These are phyloP conservation scores for Echinochloa phyllopogon DNA, from an alignment of 176 grass and related monocot genomes.

Conservation along the genomic window DNA sequence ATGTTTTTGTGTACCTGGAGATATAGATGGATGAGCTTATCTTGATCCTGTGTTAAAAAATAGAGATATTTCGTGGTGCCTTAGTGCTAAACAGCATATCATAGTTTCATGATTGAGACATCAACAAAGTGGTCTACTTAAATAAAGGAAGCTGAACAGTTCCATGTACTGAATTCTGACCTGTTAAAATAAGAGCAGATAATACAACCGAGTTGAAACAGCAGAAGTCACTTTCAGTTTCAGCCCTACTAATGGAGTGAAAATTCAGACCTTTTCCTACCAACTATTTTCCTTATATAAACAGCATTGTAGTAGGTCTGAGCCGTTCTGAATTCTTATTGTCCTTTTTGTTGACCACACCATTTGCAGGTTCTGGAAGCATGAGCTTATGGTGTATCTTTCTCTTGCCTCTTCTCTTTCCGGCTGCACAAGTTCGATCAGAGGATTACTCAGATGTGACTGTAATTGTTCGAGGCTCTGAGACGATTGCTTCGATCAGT, in stretches of 20 bases:
- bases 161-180: slow-evolving; percentile 25
- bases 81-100: not conserved
- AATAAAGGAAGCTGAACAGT: slow-evolving; percentile 29
- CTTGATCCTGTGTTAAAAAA: not conserved
- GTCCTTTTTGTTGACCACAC: slow-evolving; percentile 30
- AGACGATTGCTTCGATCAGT: slow-evolving; percentile 67
- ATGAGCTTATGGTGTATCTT: slow-evolving; percentile 55
- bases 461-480: slow-evolving; percentile 66
- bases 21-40: not conserved
- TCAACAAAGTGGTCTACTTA: not conserved
- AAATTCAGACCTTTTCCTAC: slow-evolving; percentile 28
- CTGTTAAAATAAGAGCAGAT: slow-evolving; percentile 33
- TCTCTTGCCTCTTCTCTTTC: slow-evolving; percentile 50
- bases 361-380: slow-evolving; percentile 45
- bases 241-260: slow-evolving; percentile 27
- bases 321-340: slow-evolving; percentile 20
- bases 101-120: slow-evolving; percentile 19
- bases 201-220: slow-evolving; percentile 15
- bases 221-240: slow-evolving; percentile 53
- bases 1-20: not conserved
- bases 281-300: slow-evolving; percentile 31
- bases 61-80: not conserved
- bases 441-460: slow-evolving; percentile 70
- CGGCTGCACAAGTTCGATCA: slow-evolving; percentile 44
- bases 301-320: slow-evolving; percentile 29